phyloP scores from a whole-genome alignment of 2,329 filamentous ascomycete species.

The Curvularia eragrostidis region DNA sequence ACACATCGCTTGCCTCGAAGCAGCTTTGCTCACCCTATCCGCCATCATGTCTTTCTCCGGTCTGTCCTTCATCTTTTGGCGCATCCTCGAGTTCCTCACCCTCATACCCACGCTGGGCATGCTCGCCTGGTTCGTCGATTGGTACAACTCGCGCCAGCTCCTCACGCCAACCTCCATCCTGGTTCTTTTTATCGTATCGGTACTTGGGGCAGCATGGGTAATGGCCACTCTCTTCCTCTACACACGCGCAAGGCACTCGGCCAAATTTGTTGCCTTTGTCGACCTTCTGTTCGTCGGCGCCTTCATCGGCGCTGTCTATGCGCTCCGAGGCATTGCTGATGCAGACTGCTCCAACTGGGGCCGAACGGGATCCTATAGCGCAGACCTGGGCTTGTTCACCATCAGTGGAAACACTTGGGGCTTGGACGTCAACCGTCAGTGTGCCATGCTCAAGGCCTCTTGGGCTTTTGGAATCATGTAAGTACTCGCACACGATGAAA shows the following conservation, averaged over 20 bases:
- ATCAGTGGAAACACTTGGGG: slow-evolving; percentile 57
- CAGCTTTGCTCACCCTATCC: slow-evolving; percentile 10
- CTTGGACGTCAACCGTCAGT: slow-evolving; percentile 73
- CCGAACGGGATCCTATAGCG: slow-evolving; percentile 59
- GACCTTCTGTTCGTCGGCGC: slow-evolving; percentile 68
- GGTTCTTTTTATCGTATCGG: slow-evolving; percentile 69
- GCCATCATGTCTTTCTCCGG: slow-evolving; percentile 58
- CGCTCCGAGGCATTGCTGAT: slow-evolving; percentile 62
- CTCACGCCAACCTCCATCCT: slow-evolving; percentile 68
- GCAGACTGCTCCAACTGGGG: slow-evolving; percentile 72
- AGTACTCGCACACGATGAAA: slow-evolving; percentile 29
- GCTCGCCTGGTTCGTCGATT: slow-evolving; percentile 66
- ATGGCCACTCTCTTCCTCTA: slow-evolving; percentile 67
- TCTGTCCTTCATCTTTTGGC: slow-evolving; percentile 68
- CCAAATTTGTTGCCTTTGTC: slow-evolving; percentile 65
- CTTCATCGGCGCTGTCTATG: slow-evolving; percentile 67
- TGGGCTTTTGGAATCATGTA: slow-evolving; percentile 92
- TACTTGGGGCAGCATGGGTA: slow-evolving; percentile 67
- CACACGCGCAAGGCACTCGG: slow-evolving; percentile 64
- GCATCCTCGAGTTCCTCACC: slow-evolving; percentile 66
- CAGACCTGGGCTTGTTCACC: slow-evolving; percentile 68
- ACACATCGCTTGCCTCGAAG: slow-evolving; percentile 9
- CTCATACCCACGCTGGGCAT: slow-evolving; percentile 69
- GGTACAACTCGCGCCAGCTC: slow-evolving; percentile 62
- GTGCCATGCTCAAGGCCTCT: slow-evolving; percentile 88